Base-by-base conservation (phyloP, 169 alveolate genomes). In the Plasmodium cynomolgi region DNA sequence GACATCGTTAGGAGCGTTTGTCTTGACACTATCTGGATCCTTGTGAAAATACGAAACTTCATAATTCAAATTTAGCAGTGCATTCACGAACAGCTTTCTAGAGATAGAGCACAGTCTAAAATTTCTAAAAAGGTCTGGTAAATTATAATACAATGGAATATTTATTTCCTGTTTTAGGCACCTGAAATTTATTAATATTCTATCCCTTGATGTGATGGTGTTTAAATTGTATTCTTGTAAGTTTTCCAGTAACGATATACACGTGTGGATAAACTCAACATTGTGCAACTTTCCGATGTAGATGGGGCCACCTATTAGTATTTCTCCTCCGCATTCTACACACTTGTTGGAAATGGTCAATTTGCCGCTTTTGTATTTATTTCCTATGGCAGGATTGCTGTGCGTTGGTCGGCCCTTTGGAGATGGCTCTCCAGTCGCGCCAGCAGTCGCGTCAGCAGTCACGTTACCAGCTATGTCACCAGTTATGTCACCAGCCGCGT, bases 41-140 rank as follows among this genome's bases (percentile, higher is more conserved):
- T 98, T 95, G 86, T 98, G 99, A 83, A 98, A 98, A 92, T 98
- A 98, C 11, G 98, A 97, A 29, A 98, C 96, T 83, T 96, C 94
- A 92, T 97, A 97, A 82, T 98, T 98, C 84, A 98, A 92, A 83
- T 97, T 95, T 54, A 95, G 86, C 7, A 96, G 58, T 5, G 95
- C 95, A n/a, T 91, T 91, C 13, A 82, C 83, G 17, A 91, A 23
- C 75, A 91, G 44, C 56, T 79, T 50, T 91, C 95, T 91, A 17
- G 95, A 73, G 44, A 91, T 81, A 3, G 95, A 72, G 62, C 82
- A 82, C 1, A 91, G 73, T 91, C 72, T 81, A 91, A 91, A 91
- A 81, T 73, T 82, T 91, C 92, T 81, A 39, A 91, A 91, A 50
- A 91, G 44, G 29, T 83, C 33, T 47, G 84, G 92, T 41, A 91